Base-by-base conservation (phyloP, 2,329 filamentous ascomycete species). In the Scedosporium minutisporum region DNA sequence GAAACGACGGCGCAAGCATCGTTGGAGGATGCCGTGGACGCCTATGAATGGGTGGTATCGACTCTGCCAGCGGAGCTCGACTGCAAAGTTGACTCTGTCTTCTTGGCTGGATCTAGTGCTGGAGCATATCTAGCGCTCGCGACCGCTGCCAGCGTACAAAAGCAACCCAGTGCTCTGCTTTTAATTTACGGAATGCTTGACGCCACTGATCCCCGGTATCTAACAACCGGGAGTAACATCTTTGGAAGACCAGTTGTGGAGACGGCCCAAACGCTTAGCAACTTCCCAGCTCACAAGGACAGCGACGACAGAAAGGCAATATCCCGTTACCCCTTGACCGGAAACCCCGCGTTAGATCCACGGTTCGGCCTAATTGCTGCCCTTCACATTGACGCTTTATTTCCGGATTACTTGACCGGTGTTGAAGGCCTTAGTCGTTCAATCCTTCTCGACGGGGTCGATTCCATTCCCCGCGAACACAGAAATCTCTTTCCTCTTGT, bases 401-500 rank as follows among this genome's bases (percentile, higher is more conserved):
- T 65, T 27, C 62, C 57, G 1, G 63, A 65, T 62, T 65, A 65
- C 38, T 63, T 65, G 63, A 63, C 62, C 6, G 63, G 63, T 1
- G 6, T 65, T 25, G 23, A 41, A 4, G 63, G 63, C 0, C 51
- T 65, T n/a, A 10, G 23, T n/a, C 6, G 21, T 14, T 42, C 29
- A 4, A 60, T 60, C 18, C 18, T 14, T 5, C 27, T n/a, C 3
- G 6, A 60, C 2, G 57, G 57, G 5, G 21, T 42, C 14, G 57
- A 42, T 14, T 23, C 57, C 14, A 60, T 60, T 25, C 57, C 57
- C 23, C 14, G 21, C 9, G 14, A 3, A 14, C 57, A 60, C 21
- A 3, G 41, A n/a, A 46, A 60, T 21, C 57, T 60, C 4, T 60
- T 60, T 29, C 57, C 57, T 9, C 18, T 60, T 12, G 4, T n/a